Base-by-base conservation (phyloP, 306 rosid species). In the Ormosia semicastrata region DNA sequence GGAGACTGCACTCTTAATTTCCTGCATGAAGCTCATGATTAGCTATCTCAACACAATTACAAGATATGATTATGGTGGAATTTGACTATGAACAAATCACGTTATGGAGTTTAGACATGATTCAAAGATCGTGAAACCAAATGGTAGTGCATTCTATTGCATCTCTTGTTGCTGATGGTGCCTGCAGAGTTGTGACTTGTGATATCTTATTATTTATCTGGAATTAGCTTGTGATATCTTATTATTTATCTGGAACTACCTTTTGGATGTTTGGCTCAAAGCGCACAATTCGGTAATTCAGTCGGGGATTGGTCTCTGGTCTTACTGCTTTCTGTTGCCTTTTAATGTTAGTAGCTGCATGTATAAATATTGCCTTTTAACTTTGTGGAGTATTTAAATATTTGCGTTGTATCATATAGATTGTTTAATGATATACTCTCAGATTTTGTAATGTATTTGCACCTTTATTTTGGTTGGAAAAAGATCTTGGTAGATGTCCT, bases 281-380 rank as follows among this genome's bases (percentile, higher is more conserved):
- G 53, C 13, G 12, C 15, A 7, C 39, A 64, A 77, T 73, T 76
- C 8, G 56, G 75, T 46, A 72, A 66, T 66, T 73, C 30, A n/a
- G 43, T 40, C 14, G 14, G 59, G 3, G 66, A 80, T 43, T 69
- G 77, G 5, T 75, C 81, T 83, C 76, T 79, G 84, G 79, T 68
- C 60, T 39, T 60, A 76, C 75, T 70, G 73, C 71, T 79, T 69
- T 80, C 82, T 37, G 30, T 86, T 82, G 47, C 82, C 82, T 78
- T 62, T 33, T 79, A 40, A 52, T 82, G 68, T 66, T 36, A 4
- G 65, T 80, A 47, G 11, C 37, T 67, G 65, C 54, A 0, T 64
- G 69, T 72, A 50, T 66, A 59, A 29, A 63, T 63, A 6, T 63
- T 63, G 17, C 9, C 34, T 33, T 12, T 63, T 12, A 36, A 63